Percentiles rank a stretch among this genome's conserved stretches.
phyloP scores from a whole-genome alignment of 768 basidiomycete species.

The Russula abietina region DNA sequence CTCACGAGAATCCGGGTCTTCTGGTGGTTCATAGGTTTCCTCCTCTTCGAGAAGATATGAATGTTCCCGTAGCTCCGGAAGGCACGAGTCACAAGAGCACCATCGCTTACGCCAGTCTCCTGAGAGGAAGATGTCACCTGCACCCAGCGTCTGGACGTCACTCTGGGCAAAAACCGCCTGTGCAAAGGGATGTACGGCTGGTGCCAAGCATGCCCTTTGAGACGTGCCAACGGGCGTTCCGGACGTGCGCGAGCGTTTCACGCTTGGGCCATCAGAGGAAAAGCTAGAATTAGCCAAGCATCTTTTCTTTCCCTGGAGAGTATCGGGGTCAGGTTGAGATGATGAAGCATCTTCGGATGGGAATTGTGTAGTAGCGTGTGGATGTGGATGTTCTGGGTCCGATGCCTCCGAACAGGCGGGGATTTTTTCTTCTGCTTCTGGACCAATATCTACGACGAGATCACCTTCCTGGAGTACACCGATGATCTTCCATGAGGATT shows the following conservation, averaged over 20 bases:
- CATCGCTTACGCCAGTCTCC: slow-evolving; percentile 71
- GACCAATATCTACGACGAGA: slow-evolving; percentile 9
- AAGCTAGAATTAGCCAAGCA: slow-evolving; percentile 28
- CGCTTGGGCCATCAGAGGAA: slow-evolving; percentile 32
- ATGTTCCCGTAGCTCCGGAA: slow-evolving; percentile 45
- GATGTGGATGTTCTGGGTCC: neutral
- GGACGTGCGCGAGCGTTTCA: slow-evolving; percentile 43
- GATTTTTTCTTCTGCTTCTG: neutral
- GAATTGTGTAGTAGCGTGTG: neutral
- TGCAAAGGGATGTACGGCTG: slow-evolving; percentile 42
- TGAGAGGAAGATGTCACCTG: slow-evolving; percentile 70
- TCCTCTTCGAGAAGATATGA: slow-evolving; percentile 70
- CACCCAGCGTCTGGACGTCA: slow-evolving; percentile 36
- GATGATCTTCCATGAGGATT: slow-evolving; percentile 49
- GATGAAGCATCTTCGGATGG: neutral
- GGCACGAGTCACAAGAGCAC: slow-evolving; percentile 70
- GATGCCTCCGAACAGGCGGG: neutral
- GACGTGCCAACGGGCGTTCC: slow-evolving; percentile 33
- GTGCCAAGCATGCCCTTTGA: slow-evolving; percentile 47
- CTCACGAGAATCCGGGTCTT: slow-evolving; percentile 77
- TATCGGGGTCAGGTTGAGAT: slow-evolving; percentile 1
- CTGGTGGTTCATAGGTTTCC: slow-evolving; percentile 78
- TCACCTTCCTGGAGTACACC: slow-evolving; percentile 30
- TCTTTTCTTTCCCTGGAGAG: slow-evolving; percentile 39
- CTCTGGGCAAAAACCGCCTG: slow-evolving; percentile 40